A percentile compares a stretch with the other conserved stretches of the same genome.
phyloP scores from a whole-genome alignment of 371 early-diverging fungal genomes.

The Fennellomyces sp. region DNA sequence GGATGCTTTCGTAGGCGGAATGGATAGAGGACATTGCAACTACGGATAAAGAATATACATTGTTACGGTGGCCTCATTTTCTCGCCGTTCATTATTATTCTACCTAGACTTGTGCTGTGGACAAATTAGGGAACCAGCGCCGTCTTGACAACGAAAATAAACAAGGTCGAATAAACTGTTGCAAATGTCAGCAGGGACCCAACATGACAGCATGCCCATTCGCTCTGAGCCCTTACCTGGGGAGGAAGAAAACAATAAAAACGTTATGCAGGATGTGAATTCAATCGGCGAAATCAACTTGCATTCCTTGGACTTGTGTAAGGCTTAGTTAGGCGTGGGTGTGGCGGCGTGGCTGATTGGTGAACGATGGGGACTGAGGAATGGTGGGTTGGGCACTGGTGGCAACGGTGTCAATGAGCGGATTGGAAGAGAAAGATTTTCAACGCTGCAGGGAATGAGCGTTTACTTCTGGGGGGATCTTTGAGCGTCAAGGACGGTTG shows the following conservation, averaged over 20 bases:
- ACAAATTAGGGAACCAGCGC: no score
- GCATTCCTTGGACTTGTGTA: background rate
- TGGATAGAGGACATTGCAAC: background rate
- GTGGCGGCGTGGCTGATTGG: background rate
- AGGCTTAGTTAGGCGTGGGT: no score
- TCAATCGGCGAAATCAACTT: slow-evolving; percentile 12
- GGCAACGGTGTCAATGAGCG: background rate
- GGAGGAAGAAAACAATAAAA: slow-evolving; percentile 3
- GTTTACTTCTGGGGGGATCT: background rate
- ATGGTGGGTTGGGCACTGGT: background rate
- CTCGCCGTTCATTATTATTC: no score
- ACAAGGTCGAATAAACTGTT: no score
- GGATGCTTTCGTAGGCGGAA: background rate
- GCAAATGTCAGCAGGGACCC: no score
- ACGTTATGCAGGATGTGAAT: slow-evolving; percentile 11
- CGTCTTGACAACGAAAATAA: no score
- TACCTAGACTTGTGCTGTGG: no score
- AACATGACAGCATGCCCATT: background rate
- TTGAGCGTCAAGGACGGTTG: no score
- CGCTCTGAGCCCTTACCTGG: background rate
- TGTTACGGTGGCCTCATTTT: no score
- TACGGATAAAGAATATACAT: no score
- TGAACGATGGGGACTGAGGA: background rate
- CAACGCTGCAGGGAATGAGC: background rate
- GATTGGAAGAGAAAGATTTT: background rate